Evolutionary conservation across 2,329 filamentous ascomycete species (phyloP).

Genomic region (Fusarium cyanostomum): DNA sequence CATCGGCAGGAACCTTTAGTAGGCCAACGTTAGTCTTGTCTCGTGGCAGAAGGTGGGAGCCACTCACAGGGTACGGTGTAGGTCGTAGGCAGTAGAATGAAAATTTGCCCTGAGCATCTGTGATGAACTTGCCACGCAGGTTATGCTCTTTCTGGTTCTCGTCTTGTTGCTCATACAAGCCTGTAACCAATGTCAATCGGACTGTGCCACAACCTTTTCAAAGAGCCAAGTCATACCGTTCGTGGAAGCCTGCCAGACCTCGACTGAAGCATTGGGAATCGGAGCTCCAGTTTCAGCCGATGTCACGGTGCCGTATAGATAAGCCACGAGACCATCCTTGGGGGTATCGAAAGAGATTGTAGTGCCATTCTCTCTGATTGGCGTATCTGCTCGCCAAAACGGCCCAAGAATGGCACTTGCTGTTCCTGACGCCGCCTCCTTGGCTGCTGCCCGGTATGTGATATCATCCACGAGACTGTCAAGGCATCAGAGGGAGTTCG

Average conservation of each 20-base stretch:
- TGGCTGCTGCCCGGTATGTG: constrained; percentile 68
- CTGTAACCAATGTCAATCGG: constrained; percentile 29
- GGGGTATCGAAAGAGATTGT: constrained; percentile 68
- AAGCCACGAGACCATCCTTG: constrained; percentile 60
- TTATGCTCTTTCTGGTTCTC: constrained; percentile 76
- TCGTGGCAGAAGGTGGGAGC: not conserved
- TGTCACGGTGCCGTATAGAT: constrained; percentile 70
- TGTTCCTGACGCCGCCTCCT: constrained; percentile 62
- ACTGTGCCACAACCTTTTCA: accelerated
- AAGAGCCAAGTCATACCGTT: constrained; percentile 59
- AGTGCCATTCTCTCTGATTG: constrained; percentile 73
- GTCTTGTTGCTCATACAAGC: constrained; percentile 77
- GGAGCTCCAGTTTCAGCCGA: constrained; percentile 69
- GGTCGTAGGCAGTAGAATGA: constrained; percentile 69
- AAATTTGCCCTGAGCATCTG: constrained; percentile 72
- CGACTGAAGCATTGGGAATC: constrained; percentile 71
- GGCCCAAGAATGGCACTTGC: constrained; percentile 84
- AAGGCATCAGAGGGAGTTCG: not conserved
- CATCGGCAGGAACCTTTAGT: constrained; percentile 54
- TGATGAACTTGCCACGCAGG: constrained; percentile 76
- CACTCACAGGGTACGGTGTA: constrained; percentile 60
- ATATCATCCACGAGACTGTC: constrained; percentile 79
- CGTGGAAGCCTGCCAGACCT: constrained; percentile 83
- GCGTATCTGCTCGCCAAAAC: constrained; percentile 81
- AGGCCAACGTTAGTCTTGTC: not conserved